A percentile compares a stretch with the other conserved stretches of the same genome.
Conservation (phyloP, 441 rosid species). For the Corymbia calophylla region DNA sequence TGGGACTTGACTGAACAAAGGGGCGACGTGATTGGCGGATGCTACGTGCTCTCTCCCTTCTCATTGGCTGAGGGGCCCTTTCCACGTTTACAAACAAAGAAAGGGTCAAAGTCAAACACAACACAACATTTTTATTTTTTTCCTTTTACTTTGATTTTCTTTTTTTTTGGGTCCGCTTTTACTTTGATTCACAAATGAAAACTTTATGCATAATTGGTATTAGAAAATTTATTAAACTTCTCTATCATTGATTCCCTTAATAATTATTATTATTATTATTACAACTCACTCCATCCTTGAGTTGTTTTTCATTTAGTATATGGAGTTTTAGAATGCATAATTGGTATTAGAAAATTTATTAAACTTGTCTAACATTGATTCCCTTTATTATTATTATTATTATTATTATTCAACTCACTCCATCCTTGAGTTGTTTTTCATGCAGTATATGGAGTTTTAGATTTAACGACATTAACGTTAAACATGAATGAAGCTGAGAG, state of each 20-base stretch:
- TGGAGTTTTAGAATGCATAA: not conserved
- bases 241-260: not conserved
- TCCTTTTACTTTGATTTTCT: not conserved
- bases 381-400: not conserved
- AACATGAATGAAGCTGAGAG: not conserved
- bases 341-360: too few relatives aligned
- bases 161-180: not conserved
- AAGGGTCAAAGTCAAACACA: not conserved
- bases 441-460: not conserved
- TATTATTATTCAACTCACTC: not conserved
- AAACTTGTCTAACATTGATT: not conserved
- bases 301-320: not conserved
- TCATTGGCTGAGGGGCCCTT: not conserved
- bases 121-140: not conserved
- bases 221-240: too few relatives aligned
- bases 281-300: not conserved
- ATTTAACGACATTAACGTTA: fast-evolving
- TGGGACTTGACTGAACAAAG: not conserved
- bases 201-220: not conserved
- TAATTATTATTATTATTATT: not conserved
- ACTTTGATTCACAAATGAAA: not conserved
- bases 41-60: not conserved
- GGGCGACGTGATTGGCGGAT: not conserved
- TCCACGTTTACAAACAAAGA: not conserved
- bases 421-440: not conserved